phyloP scores from a whole-genome alignment of 2,329 filamentous ascomycete genomes.

The Immersiporthe knoxdaviesiana region DNA sequence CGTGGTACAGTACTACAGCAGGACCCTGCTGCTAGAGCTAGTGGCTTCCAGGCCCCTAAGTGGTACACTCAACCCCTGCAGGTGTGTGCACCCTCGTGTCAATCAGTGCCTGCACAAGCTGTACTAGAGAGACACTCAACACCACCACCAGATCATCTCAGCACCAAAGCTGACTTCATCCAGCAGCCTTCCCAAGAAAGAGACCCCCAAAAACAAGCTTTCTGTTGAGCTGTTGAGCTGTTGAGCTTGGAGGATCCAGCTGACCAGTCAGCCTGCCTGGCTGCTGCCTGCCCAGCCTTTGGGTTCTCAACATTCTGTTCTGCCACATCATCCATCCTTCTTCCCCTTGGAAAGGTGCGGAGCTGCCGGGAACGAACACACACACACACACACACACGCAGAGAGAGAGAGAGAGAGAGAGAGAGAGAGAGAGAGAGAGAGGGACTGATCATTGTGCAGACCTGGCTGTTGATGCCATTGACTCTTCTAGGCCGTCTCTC shows the following conservation, averaged over 20 bases:
- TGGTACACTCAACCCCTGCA: neutral
- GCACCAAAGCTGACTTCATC: neutral
- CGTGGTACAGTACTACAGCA: neutral
- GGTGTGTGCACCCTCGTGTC: neutral
- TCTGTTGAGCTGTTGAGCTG: neutral
- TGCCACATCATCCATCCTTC: neutral
- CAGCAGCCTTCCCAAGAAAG: neutral
- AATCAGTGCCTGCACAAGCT: neutral
- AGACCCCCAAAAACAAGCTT: neutral
- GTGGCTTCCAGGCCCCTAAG: neutral
- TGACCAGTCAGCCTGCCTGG: neutral
- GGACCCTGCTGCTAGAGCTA: neutral
- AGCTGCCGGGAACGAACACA: neutral
- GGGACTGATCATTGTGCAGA: neutral
- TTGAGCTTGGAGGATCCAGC: neutral
- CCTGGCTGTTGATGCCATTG: neutral
- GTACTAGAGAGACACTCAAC: too few species aligned
- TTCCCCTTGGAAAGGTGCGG: neutral
- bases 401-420: neutral
- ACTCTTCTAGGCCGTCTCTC: slow-evolving; percentile 6
- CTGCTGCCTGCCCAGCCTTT: neutral
- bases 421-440: neutral
- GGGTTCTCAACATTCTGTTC: neutral
- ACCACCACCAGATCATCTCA: neutral
- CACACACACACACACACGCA: neutral